Evolutionary conservation across 768 basidiomycete genomes (phyloP), one percentile per base, ranked within the genome.

Genomic region (Hericium coralloides): DNA sequence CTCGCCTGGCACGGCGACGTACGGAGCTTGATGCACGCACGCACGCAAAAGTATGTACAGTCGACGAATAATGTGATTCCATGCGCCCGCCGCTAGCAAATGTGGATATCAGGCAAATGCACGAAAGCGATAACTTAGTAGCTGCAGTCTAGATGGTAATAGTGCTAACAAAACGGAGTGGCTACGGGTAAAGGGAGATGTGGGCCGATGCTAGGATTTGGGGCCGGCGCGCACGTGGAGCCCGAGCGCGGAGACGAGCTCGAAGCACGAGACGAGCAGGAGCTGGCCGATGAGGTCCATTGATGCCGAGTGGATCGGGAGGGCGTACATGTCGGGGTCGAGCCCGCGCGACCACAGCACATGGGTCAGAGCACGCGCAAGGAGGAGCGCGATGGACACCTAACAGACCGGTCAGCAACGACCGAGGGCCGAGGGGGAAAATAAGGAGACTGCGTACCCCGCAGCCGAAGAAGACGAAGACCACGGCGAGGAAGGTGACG

Each of bases 261-360:
- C 79, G 63, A 88, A 91, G 67, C 87, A 88, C 0, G 80, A 63
- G 2, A 92, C 91, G 9, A 98, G 79, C 8, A 95, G 73, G 20
- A 87, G 67, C 67, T 94, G 89, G 15, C 92, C 91, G 36, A 89
- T 70, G 53, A 95, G 80, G 68, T 95, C 92, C 77, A 94, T 86
- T 45, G 92, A 66, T 0, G 93, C 90, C 12, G 90, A 92, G 62
- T 95, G 93, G 25, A 95, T 81, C 8, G 94, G 94, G n/a, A 98
- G 73, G 2, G 92, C 92, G 67, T 95, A 95, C 72, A 89, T 85
- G 68, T 98, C 94, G 5, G 94, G 94, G 67, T 98, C 94, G 25
- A 83, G 75, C 12, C 80, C 75, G 55, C 75, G 82, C 0, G 79
- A 78, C 92, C 93, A 95, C 25, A 97, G 78, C 66, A 82, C 84